These are phyloP conservation scores for Xerocomus brunneocitrinus DNA, from an alignment of 768 basidiomycete species.

Conservation along the genomic window DNA sequence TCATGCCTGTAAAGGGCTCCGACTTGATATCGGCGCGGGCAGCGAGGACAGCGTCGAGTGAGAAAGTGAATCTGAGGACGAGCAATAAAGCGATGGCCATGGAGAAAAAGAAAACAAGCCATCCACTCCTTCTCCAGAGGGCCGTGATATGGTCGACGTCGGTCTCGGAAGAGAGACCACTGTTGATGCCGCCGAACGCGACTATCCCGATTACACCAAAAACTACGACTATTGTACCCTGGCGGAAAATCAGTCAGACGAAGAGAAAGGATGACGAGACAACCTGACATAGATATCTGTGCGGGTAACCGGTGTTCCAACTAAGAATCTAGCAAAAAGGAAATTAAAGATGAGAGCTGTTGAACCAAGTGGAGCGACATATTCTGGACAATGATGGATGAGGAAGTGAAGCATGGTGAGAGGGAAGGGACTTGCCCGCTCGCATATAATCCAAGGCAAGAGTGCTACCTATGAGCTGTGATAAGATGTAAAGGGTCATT, in stretches of 20 bases:
- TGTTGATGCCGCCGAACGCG: slow-evolving; percentile 80
- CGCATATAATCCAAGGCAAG: slow-evolving; percentile 86
- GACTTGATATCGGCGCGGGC: slow-evolving; percentile 68
- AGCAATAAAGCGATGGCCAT: slow-evolving; percentile 66
- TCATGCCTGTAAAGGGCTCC: slow-evolving; percentile 45
- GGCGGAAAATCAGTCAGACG: slow-evolving; percentile 1
- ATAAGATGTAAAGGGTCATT: slow-evolving; percentile 90
- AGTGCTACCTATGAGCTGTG: slow-evolving; percentile 84
- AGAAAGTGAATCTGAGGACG: slow-evolving; percentile 62
- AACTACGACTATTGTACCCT: slow-evolving; percentile 83
- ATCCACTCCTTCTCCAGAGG: slow-evolving; percentile 82
- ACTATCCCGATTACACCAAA: slow-evolving; percentile 85
- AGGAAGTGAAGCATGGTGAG: neutral
- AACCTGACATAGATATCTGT: slow-evolving; percentile 73
- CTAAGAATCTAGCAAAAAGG: slow-evolving; percentile 84
- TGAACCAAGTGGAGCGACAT: slow-evolving; percentile 93
- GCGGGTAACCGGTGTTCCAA: slow-evolving; percentile 78
- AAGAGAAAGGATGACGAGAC: neutral
- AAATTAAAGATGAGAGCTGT: slow-evolving; percentile 96
- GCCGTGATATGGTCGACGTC: slow-evolving; percentile 70
- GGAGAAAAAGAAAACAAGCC: slow-evolving; percentile 87
- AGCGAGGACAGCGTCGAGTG: slow-evolving; percentile 69
- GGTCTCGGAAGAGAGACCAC: slow-evolving; percentile 70
- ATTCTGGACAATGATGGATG: slow-evolving; percentile 50
- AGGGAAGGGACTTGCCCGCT: slow-evolving; percentile 47